Evolutionary conservation across 805 yeast genomes (phyloP).

Genomic region (Yamadazyma nakazawae): DNA sequence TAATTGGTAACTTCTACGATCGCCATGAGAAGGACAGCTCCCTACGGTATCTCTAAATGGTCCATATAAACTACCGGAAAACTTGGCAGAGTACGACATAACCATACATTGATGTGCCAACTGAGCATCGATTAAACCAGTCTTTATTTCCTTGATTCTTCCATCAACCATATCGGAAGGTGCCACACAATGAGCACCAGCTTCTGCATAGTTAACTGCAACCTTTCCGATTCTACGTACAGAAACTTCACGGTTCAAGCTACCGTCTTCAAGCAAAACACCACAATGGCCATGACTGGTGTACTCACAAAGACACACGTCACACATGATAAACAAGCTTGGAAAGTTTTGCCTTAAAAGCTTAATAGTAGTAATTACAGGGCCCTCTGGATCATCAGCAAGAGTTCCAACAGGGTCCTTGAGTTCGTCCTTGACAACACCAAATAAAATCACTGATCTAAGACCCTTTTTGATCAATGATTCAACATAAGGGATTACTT

Average conservation of each 20-base stretch:
- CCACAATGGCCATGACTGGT: slow-evolving; percentile 99
- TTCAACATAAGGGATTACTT: slow-evolving; percentile 66
- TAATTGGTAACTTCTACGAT: slow-evolving; percentile 87
- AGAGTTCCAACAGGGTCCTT: slow-evolving; percentile 83
- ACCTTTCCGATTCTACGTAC: slow-evolving; percentile 88
- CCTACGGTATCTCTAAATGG: slow-evolving; percentile 99
- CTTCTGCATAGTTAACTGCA: slow-evolving; percentile 90
- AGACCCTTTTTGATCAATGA: slow-evolving; percentile 77
- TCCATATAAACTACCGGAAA: slow-evolving; percentile 87
- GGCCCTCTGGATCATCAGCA: slow-evolving; percentile 96
- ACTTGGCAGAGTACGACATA: slow-evolving; percentile 93
- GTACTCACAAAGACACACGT: slow-evolving; percentile 95
- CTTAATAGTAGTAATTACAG: slow-evolving; percentile 80
- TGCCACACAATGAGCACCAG: slow-evolving; percentile 94
- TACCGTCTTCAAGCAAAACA: slow-evolving; percentile 79
- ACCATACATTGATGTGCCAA: slow-evolving; percentile 86
- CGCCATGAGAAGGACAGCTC: slow-evolving; percentile 84
- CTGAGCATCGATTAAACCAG: slow-evolving; percentile 74
- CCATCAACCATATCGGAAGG: slow-evolving; percentile 99
- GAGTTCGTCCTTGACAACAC: slow-evolving; percentile 70
- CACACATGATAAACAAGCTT: slow-evolving; percentile 81
- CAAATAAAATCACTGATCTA: slow-evolving; percentile 82
- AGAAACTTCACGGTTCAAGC: slow-evolving; percentile 69
- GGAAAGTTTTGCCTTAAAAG: slow-evolving; percentile 68
- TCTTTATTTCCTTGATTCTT: slow-evolving; percentile 81